These are phyloP conservation scores for Torulaspora globosa DNA, from an alignment of 1,139 yeast species.

Conservation along the genomic window DNA sequence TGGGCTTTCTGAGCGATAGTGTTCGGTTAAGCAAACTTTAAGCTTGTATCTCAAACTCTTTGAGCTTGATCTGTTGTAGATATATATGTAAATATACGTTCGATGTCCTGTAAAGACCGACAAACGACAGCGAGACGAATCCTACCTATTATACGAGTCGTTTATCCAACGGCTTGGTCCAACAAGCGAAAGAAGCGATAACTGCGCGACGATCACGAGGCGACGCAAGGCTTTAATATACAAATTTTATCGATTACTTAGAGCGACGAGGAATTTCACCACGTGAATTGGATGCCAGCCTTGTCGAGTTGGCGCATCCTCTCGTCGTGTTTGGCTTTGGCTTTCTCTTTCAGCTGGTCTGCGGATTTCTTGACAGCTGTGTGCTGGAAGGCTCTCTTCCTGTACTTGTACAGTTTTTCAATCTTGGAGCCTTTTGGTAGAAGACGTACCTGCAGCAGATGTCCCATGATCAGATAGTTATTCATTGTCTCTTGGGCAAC, in stretches of 20 bases:
- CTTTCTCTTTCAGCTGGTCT: constrained; percentile 33
- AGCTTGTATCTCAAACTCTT: background rate
- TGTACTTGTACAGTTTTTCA: constrained; percentile 58
- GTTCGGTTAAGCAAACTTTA: too few species aligned
- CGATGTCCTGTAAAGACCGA: constrained; percentile 4
- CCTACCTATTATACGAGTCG: constrained; percentile 3
- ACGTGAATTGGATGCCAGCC: constrained; percentile 37
- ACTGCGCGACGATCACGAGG: constrained; percentile 10
- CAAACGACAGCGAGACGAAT: constrained; percentile 6
- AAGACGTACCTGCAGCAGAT: constrained; percentile 64
- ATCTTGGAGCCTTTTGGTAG: constrained; percentile 47
- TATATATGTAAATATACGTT: constrained; percentile 1
- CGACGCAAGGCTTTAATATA: constrained; percentile 1
- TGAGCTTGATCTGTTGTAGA: background rate
- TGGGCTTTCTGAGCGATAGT: background rate
- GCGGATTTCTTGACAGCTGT: constrained; percentile 44
- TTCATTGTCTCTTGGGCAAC: constrained; percentile 95
- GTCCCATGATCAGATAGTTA: constrained; percentile 85
- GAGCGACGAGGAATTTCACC: constrained; percentile 16
- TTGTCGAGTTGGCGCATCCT: constrained; percentile 36
- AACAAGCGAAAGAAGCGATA: constrained; percentile 7
- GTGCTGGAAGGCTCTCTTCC: constrained; percentile 48
- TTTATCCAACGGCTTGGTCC: constrained; percentile 3
- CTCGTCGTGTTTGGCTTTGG: constrained; percentile 34
- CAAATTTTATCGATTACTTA: background rate